These are phyloP conservation scores for Thalassiosira hispida DNA, from an alignment of 352 stramenopile genomes.

Conservation along the genomic window DNA sequence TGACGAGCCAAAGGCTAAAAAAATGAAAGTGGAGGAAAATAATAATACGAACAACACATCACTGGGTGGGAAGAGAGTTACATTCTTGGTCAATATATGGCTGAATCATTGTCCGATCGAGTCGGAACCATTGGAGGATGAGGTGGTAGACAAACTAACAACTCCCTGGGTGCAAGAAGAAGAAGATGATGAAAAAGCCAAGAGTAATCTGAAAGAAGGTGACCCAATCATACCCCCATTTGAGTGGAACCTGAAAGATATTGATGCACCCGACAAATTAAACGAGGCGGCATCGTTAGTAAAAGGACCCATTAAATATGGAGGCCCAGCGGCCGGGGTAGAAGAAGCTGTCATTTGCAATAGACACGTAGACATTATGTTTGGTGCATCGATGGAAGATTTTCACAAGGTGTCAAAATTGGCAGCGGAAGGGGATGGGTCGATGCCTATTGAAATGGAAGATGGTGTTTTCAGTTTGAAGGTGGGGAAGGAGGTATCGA, in stretches of 20 bases:
- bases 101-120: slow-evolving; percentile 84
- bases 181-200: slow-evolving; percentile 4
- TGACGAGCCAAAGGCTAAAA: slow-evolving; percentile 38
- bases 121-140: slow-evolving; percentile 75
- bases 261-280: slow-evolving; percentile 28
- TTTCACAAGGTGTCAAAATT: slow-evolving; percentile 57
- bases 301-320: slow-evolving; percentile 18
- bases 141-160: slow-evolving; percentile 66
- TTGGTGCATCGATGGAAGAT: slow-evolving; percentile 66
- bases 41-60: neutral
- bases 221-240: slow-evolving; percentile 50
- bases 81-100: slow-evolving; percentile 85
- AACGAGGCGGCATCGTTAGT: slow-evolving; percentile 13
- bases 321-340: slow-evolving; percentile 56
- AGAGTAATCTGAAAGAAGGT: slow-evolving; percentile 44
- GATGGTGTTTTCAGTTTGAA: slow-evolving; percentile 41
- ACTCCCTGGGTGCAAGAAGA: slow-evolving; percentile 41
- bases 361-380: slow-evolving; percentile 66
- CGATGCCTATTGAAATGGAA: slow-evolving; percentile 40
- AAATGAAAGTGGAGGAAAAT: slow-evolving; percentile 38
- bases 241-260: slow-evolving; percentile 54
- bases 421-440: slow-evolving; percentile 35
- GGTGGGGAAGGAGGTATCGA: slow-evolving; percentile 36
- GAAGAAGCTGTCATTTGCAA: slow-evolving; percentile 79
- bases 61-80: slow-evolving; percentile 61